Conservation (phyloP, 768 basidiomycete species). For the Tulasnella sp. region DNA sequence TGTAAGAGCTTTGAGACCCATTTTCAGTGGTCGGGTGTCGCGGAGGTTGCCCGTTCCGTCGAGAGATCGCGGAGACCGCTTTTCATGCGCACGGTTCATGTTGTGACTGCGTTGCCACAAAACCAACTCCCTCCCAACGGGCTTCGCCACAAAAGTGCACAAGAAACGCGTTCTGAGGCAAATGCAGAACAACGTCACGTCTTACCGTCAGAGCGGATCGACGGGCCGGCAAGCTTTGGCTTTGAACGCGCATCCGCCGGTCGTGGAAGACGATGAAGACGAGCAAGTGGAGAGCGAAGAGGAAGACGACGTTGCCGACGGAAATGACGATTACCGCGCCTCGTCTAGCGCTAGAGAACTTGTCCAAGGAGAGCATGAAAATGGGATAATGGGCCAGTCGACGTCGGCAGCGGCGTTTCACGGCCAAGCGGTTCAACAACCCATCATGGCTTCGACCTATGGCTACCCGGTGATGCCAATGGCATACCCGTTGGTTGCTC, state of each 20-base stretch:
- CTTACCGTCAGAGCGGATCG: background rate
- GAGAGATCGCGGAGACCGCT: background rate
- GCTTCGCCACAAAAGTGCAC: conserved; percentile 8
- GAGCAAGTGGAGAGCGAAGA: conserved; percentile 11
- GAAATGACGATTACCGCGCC: background rate
- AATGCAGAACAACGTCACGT: background rate
- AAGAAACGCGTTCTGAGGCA: conserved; percentile 1
- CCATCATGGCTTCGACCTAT: background rate
- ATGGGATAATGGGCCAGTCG: background rate
- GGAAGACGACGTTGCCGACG: background rate
- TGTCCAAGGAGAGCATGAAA: background rate
- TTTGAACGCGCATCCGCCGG: background rate
- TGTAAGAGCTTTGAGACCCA: too few species aligned
- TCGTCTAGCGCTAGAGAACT: background rate
- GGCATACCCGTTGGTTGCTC: background rate
- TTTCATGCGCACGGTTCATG: background rate
- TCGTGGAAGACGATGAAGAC: background rate
- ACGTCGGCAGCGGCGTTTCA: background rate
- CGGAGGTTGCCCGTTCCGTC: background rate
- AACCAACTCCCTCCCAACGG: background rate
- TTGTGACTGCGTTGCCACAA: conserved; percentile 1
- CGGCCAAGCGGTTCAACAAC: background rate
- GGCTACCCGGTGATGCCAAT: background rate
- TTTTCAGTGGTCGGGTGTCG: too few species aligned
- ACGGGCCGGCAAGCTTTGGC: background rate